Evolutionary conservation across 2,329 filamentous ascomycete species (phyloP).

Genomic region (Exophiala sp.): DNA sequence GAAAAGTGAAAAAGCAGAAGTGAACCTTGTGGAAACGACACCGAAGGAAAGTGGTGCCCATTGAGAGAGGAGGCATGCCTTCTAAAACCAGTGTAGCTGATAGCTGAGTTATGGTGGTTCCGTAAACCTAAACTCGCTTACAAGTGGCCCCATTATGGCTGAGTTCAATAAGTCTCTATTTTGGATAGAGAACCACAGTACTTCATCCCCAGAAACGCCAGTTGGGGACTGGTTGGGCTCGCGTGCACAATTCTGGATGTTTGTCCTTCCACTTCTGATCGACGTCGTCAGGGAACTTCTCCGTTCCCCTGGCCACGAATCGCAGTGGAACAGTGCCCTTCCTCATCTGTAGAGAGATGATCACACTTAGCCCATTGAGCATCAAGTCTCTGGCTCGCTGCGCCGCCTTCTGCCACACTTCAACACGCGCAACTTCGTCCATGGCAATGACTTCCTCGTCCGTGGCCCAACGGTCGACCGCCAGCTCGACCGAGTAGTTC

Average conservation of each 20-base stretch:
- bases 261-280: conserved; percentile 29
- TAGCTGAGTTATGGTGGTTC: no score
- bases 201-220: conserved; percentile 18
- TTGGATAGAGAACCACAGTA: background rate
- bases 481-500: conserved; percentile 66
- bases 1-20: no score
- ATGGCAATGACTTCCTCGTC: conserved; percentile 55
- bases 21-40: no score
- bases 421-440: conserved; percentile 45
- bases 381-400: conserved; percentile 53
- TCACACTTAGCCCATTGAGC: conserved; percentile 52
- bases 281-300: conserved; percentile 55
- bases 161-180: no score
- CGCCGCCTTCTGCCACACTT: conserved; percentile 61
- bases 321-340: conserved; percentile 60
- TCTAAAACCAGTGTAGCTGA: no score
- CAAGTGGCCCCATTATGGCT: no score
- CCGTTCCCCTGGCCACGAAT: conserved; percentile 65
- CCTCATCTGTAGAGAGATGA: conserved; percentile 70
- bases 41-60: no score
- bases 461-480: conserved; percentile 58
- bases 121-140: no score
- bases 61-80: no score
- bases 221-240: conserved; percentile 2
- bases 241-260: conserved; percentile 22